A percentile compares a stretch with the other conserved stretches of the same genome.
phyloP scores from a whole-genome alignment of 179 eudicot genomes.

The Patellifolia procumbens region DNA sequence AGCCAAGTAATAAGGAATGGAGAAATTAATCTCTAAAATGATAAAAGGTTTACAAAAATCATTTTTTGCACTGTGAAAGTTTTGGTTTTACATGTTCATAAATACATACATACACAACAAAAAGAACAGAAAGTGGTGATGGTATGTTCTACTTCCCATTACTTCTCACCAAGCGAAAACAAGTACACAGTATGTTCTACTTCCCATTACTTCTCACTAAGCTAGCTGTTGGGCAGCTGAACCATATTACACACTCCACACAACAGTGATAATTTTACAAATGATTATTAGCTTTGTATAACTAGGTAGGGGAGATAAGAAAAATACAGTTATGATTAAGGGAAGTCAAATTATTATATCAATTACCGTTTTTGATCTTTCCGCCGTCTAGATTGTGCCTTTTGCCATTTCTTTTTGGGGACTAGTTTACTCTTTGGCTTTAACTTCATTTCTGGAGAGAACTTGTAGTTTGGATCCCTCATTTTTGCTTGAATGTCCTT shows the following conservation, averaged over 20 bases:
- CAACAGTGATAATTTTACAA: constrained; percentile 5
- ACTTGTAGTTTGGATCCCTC: constrained; percentile 91
- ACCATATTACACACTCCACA: not conserved
- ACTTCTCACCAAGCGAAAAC: not conserved
- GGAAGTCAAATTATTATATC: not conserved
- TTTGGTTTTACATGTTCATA: not conserved
- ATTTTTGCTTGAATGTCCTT: constrained; percentile 89
- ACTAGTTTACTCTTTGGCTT: constrained; percentile 90
- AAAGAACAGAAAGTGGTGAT: not conserved
- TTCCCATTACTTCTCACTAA: no score
- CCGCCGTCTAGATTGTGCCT: constrained; percentile 70
- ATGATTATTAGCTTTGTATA: not conserved
- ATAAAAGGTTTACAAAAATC: no score
- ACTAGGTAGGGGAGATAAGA: constrained; percentile 15
- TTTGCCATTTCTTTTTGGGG: constrained; percentile 75
- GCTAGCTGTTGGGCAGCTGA: not conserved
- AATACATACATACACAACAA: not conserved
- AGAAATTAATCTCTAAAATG: no score
- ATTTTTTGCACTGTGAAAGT: no score
- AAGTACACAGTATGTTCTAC: not conserved
- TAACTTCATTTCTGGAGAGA: constrained; percentile 75
- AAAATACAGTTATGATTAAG: not conserved
- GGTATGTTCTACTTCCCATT: no score
- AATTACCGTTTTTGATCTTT: constrained; percentile 71
- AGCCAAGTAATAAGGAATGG: no score